phyloP scores from a whole-genome alignment of 2,329 filamentous ascomycete species.

The Thelonectria rubi region DNA sequence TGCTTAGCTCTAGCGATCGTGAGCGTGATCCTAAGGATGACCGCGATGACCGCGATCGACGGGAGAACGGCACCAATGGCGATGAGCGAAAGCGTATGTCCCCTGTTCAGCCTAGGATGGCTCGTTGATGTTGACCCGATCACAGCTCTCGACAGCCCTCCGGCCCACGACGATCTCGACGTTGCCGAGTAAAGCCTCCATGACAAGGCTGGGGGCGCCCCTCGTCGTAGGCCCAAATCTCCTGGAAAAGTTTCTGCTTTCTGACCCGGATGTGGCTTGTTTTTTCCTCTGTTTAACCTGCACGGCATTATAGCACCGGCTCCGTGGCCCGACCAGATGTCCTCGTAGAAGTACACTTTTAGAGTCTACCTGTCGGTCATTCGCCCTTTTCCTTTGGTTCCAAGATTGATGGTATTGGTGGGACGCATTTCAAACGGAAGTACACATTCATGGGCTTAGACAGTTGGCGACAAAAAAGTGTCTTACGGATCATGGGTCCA shows the following conservation, averaged over 20 bases:
- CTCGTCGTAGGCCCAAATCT: constrained; percentile 27
- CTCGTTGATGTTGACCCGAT: constrained; percentile 36
- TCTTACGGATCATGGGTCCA: constrained; percentile 13
- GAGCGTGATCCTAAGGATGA: constrained; percentile 70
- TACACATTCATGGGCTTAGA: constrained; percentile 43
- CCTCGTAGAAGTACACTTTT: constrained; percentile 37
- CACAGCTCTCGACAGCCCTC: constrained; percentile 76
- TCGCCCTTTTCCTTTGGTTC: constrained; percentile 26
- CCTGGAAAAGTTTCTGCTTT: constrained; percentile 39
- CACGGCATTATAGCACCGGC: constrained; percentile 37
- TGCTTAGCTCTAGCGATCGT: constrained; percentile 53
- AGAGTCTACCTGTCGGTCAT: constrained; percentile 30
- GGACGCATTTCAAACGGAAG: constrained; percentile 39
- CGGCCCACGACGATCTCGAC: constrained; percentile 93
- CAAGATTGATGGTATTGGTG: constrained; percentile 39
- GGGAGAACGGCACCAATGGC: constrained; percentile 81
- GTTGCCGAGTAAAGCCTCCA: constrained; percentile 75
- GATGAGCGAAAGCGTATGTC: constrained; percentile 87
- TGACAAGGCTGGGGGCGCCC: constrained; percentile 17
- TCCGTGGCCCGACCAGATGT: constrained; percentile 32
- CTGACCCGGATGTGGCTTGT: constrained; percentile 32
- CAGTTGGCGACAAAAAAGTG: constrained; percentile 37
- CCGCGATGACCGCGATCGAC: constrained; percentile 76
- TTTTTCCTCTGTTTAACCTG: constrained; percentile 36
- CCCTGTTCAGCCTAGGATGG: constrained; percentile 2